These are phyloP conservation scores for Malbranchea cinnamomea DNA, from an alignment of 2,329 filamentous ascomycete species.

Conservation along the genomic window DNA sequence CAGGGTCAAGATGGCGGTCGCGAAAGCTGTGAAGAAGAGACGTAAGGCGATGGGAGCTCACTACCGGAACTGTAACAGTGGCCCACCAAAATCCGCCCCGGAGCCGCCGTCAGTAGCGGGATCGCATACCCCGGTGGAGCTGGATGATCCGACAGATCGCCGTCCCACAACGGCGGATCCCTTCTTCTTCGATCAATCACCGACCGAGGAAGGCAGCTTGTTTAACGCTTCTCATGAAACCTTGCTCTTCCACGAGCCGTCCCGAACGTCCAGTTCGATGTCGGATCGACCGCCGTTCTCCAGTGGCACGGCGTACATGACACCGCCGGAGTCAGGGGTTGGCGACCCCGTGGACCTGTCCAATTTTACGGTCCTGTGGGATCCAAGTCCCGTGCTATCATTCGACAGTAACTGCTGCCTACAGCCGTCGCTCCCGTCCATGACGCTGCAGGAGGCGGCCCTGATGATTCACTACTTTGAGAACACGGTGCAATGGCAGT, in stretches of 20 bases:
- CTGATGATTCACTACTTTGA: constrained; percentile 3
- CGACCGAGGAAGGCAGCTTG: too few species aligned
- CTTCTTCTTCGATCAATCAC: too few species aligned
- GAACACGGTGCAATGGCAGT: neutral
- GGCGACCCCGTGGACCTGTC: neutral
- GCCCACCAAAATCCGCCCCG: neutral
- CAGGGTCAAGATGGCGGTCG: neutral
- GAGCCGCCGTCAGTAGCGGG: neutral
- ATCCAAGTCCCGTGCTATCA: neutral
- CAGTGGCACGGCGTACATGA: too few species aligned
- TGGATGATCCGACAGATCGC: too few species aligned
- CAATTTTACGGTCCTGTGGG: neutral
- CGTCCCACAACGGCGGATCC: too few species aligned
- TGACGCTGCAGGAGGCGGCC: neutral
- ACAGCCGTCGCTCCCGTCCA: neutral
- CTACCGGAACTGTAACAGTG: neutral
- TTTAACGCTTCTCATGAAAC: too few species aligned
- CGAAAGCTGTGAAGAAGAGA: neutral
- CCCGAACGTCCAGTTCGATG: too few species aligned
- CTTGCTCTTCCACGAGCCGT: too few species aligned
- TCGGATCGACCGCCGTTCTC: too few species aligned
- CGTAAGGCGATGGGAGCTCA: too few species aligned
- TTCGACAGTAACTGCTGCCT: neutral
- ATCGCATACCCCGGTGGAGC: too few species aligned
- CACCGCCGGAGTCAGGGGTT: neutral